These are phyloP conservation scores for Pinus albicaulis DNA, from an alignment of 75 land plant species.

Conservation along the genomic window DNA sequence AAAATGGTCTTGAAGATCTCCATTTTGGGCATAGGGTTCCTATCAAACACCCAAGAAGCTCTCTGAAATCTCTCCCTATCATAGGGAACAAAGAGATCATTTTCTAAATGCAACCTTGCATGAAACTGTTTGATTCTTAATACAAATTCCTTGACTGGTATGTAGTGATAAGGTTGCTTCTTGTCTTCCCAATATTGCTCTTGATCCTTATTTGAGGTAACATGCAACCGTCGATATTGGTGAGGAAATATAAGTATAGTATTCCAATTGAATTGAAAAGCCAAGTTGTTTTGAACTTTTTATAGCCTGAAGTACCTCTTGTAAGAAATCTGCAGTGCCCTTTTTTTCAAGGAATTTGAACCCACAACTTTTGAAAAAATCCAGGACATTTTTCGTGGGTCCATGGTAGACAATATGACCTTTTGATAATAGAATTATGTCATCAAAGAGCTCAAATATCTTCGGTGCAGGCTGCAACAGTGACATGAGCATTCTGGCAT, in stretches of 20 bases:
- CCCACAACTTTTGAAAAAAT: constrained; percentile 70
- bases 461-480: constrained; percentile 95
- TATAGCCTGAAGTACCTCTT: constrained; percentile 53
- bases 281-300: not conserved
- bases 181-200: constrained; percentile 84
- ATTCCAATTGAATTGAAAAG: not conserved
- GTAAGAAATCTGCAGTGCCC: constrained; percentile 83
- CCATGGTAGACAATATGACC: constrained; percentile 84
- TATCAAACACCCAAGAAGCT: too few species aligned
- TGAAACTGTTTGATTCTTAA: constrained; percentile 65
- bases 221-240: constrained; percentile 25
- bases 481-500: constrained; percentile 51
- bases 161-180: constrained; percentile 53
- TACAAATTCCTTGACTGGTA: constrained; percentile 70
- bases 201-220: constrained; percentile 89
- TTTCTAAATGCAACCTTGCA: constrained; percentile 46
- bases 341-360: constrained; percentile 74
- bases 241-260: not conserved
- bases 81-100: constrained; percentile 61
- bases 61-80: too few species aligned
- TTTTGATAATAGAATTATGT: constrained; percentile 67
- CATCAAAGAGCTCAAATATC: constrained; percentile 86
- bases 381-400: constrained; percentile 56
- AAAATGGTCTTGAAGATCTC: too few species aligned
- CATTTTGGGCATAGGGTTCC: too few species aligned